These are phyloP conservation scores for Yarrowia yakushimensis DNA, from an alignment of 805 yeast genomes.

Conservation along the genomic window DNA sequence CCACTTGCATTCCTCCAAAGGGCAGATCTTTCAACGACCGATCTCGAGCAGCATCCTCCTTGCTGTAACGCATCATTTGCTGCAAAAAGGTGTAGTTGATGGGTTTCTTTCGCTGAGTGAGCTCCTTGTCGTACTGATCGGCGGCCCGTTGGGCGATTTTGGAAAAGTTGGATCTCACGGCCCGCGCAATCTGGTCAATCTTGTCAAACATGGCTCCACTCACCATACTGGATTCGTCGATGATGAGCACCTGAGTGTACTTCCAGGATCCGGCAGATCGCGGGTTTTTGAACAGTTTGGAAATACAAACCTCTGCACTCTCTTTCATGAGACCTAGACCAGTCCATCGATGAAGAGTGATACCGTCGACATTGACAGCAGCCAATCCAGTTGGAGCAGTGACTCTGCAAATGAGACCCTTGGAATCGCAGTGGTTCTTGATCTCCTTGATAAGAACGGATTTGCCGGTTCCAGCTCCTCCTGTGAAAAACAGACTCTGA, in stretches of 20 bases:
- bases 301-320: constrained; percentile 30
- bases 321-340: constrained; percentile 76
- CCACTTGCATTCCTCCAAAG: constrained; percentile 87
- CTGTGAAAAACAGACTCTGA: constrained; percentile 1
- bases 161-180: constrained; percentile 38
- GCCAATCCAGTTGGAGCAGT: constrained; percentile 97
- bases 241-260: constrained; percentile 61
- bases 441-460: constrained; percentile 16
- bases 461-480: constrained; percentile 23
- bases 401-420: constrained; percentile 56
- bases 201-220: constrained; percentile 73
- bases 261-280: constrained; percentile 56
- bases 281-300: constrained; percentile 47
- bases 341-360: constrained; percentile 77
- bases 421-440: not conserved
- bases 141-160: not conserved
- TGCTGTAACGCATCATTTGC: not conserved
- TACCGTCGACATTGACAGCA: constrained; percentile 86
- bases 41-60: not conserved
- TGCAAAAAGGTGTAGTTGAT: not conserved
- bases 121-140: constrained; percentile 29
- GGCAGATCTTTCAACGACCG: constrained; percentile 43
- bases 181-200: constrained; percentile 63
- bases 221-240: constrained; percentile 94
- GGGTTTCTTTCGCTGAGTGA: not conserved